A percentile compares a stretch with the other conserved stretches of the same genome.
Evolutionary conservation across 2,329 filamentous ascomycete genomes (phyloP).

Genomic region (Pseudogymnoascus verrucosus): DNA sequence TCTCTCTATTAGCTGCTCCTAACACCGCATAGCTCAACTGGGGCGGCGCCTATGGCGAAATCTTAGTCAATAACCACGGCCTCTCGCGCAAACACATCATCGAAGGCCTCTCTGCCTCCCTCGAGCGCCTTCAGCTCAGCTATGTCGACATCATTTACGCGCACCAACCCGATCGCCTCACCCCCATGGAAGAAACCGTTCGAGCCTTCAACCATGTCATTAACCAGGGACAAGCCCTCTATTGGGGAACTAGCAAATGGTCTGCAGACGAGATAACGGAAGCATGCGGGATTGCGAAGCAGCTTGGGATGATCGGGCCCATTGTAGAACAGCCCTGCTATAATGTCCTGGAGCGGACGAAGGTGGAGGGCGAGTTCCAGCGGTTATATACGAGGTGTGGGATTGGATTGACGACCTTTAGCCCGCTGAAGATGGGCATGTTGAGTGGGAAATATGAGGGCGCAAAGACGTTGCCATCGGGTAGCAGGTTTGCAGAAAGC

Average conservation of each 20-base stretch:
- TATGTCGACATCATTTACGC: slow-evolving; percentile 61
- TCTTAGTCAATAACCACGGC: slow-evolving; percentile 43
- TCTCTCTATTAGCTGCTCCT: no score
- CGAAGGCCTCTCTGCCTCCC: slow-evolving; percentile 47
- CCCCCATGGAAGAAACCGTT: slow-evolving; percentile 56
- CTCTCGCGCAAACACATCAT: slow-evolving; percentile 53
- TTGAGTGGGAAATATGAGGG: slow-evolving; percentile 58
- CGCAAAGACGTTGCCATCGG: slow-evolving; percentile 42
- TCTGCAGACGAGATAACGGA: slow-evolving; percentile 50
- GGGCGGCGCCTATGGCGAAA: slow-evolving; percentile 30
- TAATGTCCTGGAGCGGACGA: slow-evolving; percentile 50
- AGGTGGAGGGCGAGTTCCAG: slow-evolving; percentile 51
- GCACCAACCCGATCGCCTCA: slow-evolving; percentile 49
- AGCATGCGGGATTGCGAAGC: slow-evolving; percentile 48
- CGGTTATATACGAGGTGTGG: slow-evolving; percentile 50
- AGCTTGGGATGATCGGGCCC: slow-evolving; percentile 49
- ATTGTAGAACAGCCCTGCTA: slow-evolving; percentile 57
- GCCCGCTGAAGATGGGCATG: slow-evolving; percentile 48
- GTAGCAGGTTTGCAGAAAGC: slow-evolving; percentile 46
- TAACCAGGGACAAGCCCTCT: slow-evolving; percentile 51
- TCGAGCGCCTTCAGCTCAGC: slow-evolving; percentile 36
- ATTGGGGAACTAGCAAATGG: slow-evolving; percentile 59
- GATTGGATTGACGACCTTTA: slow-evolving; percentile 52
- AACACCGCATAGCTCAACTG: slow-evolving; percentile 39
- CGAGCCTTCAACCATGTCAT: slow-evolving; percentile 41